Evolutionary conservation across 495 filamentous ascomycete genomes (phyloP).

Genomic region (Ascobolus immersus): DNA sequence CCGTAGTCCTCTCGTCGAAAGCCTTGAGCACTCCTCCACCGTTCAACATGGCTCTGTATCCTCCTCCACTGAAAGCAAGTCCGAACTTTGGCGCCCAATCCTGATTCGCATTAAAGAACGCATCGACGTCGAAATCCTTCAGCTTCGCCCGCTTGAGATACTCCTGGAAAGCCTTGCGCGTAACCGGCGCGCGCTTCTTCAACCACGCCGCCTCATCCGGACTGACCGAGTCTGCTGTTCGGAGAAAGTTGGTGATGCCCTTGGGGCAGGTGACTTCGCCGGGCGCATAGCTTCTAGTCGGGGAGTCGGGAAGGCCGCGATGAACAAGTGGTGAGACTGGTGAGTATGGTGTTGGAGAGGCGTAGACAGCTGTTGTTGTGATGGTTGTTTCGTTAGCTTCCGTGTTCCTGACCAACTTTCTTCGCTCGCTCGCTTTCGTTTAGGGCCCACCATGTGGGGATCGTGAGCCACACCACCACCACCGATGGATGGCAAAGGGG

Average conservation of each 20-base stretch:
- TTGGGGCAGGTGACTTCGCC: slow-evolving; percentile 26
- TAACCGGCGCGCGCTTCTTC: slow-evolving; percentile 26
- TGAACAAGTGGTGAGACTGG: slow-evolving; percentile 2
- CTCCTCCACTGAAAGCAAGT: slow-evolving; percentile 41
- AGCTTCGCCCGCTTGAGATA: slow-evolving; percentile 52
- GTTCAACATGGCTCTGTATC: slow-evolving; percentile 69
- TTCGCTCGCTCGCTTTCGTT: too few species aligned
- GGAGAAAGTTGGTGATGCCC: slow-evolving; percentile 20
- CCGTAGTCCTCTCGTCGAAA: slow-evolving; percentile 50
- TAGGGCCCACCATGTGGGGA: too few species aligned
- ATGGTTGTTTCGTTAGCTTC: too few species aligned
- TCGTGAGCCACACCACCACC: too few species aligned
- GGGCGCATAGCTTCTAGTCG: slow-evolving; percentile 31
- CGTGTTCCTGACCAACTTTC: too few species aligned
- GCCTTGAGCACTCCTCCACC: slow-evolving; percentile 73
- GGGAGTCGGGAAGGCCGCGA: slow-evolving; percentile 29
- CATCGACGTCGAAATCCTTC: slow-evolving; percentile 42
- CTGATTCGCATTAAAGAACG: slow-evolving; percentile 39
- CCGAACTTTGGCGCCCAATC: slow-evolving; percentile 35
- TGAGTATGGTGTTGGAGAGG: slow-evolving; percentile 9
- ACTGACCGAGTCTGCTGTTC: slow-evolving; percentile 14
- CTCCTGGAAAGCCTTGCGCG: slow-evolving; percentile 40
- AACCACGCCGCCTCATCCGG: slow-evolving; percentile 8
- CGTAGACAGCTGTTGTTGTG: slow-evolving; percentile 5
- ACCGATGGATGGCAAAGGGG: too few species aligned